A percentile compares a stretch with the other conserved stretches of the same genome.
These are phyloP conservation scores for Candida tetrigidarum DNA, from an alignment of 1,139 yeast species.

Conservation along the genomic window DNA sequence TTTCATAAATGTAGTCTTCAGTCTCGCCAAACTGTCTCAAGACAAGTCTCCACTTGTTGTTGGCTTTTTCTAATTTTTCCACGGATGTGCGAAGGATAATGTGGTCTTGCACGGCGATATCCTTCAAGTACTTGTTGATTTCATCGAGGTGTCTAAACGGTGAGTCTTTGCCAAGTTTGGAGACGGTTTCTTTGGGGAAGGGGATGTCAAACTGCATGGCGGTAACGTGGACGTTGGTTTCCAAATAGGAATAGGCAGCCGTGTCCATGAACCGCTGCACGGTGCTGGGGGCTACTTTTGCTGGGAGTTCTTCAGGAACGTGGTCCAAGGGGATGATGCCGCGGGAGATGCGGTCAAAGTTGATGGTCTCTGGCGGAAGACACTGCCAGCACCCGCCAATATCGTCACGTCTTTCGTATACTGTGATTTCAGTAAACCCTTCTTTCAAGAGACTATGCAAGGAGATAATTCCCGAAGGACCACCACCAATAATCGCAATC, in stretches of 20 bases:
- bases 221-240: conserved; percentile 62
- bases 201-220: conserved; percentile 60
- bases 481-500: conserved; percentile 65
- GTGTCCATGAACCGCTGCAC: conserved; percentile 27
- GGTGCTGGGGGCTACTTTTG: conserved; percentile 35
- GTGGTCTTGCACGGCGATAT: conserved; percentile 31
- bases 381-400: conserved; percentile 54
- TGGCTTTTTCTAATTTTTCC: conserved; percentile 31
- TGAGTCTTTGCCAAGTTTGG: conserved; percentile 27
- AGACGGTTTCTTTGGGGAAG: conserved; percentile 29
- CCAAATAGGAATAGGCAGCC: conserved; percentile 55
- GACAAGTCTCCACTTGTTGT: conserved; percentile 44
- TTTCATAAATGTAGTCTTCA: conserved; percentile 26
- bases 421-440: conserved; percentile 45
- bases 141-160: conserved; percentile 55
- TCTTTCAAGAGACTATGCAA: conserved; percentile 57
- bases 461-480: conserved; percentile 68
- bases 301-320: conserved; percentile 24
- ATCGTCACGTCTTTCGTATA: conserved; percentile 44
- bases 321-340: conserved; percentile 18
- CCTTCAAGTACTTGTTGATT: conserved; percentile 49
- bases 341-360: conserved; percentile 19
- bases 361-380: conserved; percentile 25
- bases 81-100: conserved; percentile 38
- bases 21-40: conserved; percentile 31